Conservation (phyloP, 805 yeast genomes). For the Cyberlindnera xylosilytica region DNA sequence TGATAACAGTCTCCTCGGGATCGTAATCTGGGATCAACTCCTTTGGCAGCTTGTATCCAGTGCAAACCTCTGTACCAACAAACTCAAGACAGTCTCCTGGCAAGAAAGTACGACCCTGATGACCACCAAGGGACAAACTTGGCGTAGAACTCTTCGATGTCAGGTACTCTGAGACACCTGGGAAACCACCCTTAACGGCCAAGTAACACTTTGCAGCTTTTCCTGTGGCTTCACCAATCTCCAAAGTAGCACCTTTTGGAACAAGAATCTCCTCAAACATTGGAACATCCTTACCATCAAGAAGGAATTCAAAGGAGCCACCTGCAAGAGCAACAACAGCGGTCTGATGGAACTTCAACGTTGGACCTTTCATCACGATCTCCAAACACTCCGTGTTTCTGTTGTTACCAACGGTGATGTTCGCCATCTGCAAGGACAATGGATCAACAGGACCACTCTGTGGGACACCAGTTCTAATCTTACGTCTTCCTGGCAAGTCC, state of each 20-base stretch:
- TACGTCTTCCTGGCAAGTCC: slow-evolving; percentile 87
- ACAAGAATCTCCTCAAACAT: slow-evolving; percentile 73
- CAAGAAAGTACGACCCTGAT: slow-evolving; percentile 86
- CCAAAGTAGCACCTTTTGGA: slow-evolving; percentile 68
- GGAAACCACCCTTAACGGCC: slow-evolving; percentile 84
- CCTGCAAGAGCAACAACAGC: slow-evolving; percentile 86
- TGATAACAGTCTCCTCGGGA: slow-evolving; percentile 65
- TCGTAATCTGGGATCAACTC: slow-evolving; percentile 32
- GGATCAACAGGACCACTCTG: slow-evolving; percentile 98
- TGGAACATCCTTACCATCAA: slow-evolving; percentile 54
- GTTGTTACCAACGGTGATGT: slow-evolving; percentile 85
- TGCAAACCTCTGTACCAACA: slow-evolving; percentile 66
- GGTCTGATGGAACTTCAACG: slow-evolving; percentile 76
- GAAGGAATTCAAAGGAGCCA: slow-evolving; percentile 64
- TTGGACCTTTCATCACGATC: slow-evolving; percentile 83
- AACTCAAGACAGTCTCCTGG: slow-evolving; percentile 83
- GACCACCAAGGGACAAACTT: slow-evolving; percentile 87
- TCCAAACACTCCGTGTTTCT: slow-evolving; percentile 83
- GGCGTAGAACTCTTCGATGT: slow-evolving; percentile 96
- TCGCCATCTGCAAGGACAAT: slow-evolving; percentile 84
- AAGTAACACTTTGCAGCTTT: slow-evolving; percentile 86
- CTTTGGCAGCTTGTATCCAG: slow-evolving; percentile 55
- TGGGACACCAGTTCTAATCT: slow-evolving; percentile 76
- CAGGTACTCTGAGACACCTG: slow-evolving; percentile 84
- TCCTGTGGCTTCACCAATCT: slow-evolving; percentile 67